These are phyloP conservation scores for Neurospora sp. DNA, from an alignment of 495 filamentous ascomycete genomes.

Conservation along the genomic window DNA sequence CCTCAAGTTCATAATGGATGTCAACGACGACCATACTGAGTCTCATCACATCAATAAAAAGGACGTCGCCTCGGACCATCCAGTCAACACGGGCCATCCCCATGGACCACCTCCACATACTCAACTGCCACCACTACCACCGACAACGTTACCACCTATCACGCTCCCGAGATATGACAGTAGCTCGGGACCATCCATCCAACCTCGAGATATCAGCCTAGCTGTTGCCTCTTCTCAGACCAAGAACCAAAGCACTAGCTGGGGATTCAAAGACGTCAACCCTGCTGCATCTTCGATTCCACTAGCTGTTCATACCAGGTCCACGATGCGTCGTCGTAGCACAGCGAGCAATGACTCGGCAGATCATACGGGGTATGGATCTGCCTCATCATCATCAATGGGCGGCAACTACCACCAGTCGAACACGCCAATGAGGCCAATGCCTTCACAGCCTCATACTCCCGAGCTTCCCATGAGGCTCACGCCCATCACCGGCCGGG, in stretches of 20 bases:
- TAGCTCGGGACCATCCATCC: slow-evolving; percentile 12
- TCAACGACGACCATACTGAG: slow-evolving; percentile 28
- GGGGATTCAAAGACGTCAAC: slow-evolving; percentile 10
- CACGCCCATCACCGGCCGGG: slow-evolving; percentile 64
- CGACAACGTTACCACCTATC: not conserved
- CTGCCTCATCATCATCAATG: slow-evolving; percentile 25
- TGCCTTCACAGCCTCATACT: slow-evolving; percentile 21
- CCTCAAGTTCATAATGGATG: slow-evolving; percentile 40
- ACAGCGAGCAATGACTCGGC: slow-evolving; percentile 36
- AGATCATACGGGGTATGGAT: slow-evolving; percentile 31
- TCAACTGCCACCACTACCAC: slow-evolving; percentile 9
- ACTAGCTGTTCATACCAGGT: slow-evolving; percentile 5
- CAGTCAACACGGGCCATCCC: slow-evolving; percentile 18
- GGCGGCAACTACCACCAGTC: slow-evolving; percentile 9
- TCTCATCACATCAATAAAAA: slow-evolving; percentile 27
- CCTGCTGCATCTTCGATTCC: slow-evolving; percentile 3
- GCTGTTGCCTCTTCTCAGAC: slow-evolving; percentile 16
- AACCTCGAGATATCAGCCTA: slow-evolving; percentile 21
- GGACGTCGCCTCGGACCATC: slow-evolving; percentile 28
- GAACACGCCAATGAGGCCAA: slow-evolving; percentile 29
- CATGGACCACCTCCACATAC: slow-evolving; percentile 5
- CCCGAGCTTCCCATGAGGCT: slow-evolving; percentile 38
- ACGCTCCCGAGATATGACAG: slow-evolving; percentile 18
- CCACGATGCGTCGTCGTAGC: slow-evolving; percentile 29
- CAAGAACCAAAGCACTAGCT: slow-evolving; percentile 14